phyloP scores from a whole-genome alignment of 805 yeast species.

The Yamadazyma nakazawae region DNA sequence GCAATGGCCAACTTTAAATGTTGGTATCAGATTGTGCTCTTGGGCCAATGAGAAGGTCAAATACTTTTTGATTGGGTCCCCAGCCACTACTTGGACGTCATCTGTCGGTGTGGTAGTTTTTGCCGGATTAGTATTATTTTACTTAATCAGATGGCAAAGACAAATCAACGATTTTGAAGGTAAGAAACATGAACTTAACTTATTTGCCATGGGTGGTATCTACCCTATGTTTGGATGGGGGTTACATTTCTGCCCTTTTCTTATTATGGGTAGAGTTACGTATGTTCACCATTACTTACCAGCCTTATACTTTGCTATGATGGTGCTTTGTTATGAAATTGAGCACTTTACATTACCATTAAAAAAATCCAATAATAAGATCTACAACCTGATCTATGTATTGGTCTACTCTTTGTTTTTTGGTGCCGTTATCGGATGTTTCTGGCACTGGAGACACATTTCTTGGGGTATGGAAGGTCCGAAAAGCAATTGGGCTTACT shows the following conservation, averaged over 20 bases:
- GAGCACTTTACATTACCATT: slow-evolving; percentile 41
- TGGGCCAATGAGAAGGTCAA: slow-evolving; percentile 58
- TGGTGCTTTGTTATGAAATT: slow-evolving; percentile 62
- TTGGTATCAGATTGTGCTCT: slow-evolving; percentile 73
- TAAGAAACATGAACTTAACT: slow-evolving; percentile 42
- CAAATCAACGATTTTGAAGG: slow-evolving; percentile 55
- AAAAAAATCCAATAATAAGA: slow-evolving; percentile 13
- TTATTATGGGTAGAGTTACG: slow-evolving; percentile 92
- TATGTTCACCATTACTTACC: slow-evolving; percentile 97
- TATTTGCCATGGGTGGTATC: slow-evolving; percentile 67
- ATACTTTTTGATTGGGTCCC: slow-evolving; percentile 68
- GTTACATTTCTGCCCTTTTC: slow-evolving; percentile 83
- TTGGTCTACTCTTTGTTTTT: slow-evolving; percentile 27
- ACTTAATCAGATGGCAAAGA: slow-evolving; percentile 63
- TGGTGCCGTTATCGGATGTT: slow-evolving; percentile 32
- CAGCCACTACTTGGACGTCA: slow-evolving; percentile 70
- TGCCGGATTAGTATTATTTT: slow-evolving; percentile 43
- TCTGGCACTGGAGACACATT: slow-evolving; percentile 42
- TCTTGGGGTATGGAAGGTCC: slow-evolving; percentile 46
- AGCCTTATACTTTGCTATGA: slow-evolving; percentile 89
- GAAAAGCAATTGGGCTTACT: slow-evolving; percentile 36
- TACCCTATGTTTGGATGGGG: slow-evolving; percentile 91
- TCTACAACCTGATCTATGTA: slow-evolving; percentile 19
- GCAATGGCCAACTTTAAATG: slow-evolving; percentile 75
- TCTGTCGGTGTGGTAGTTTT: slow-evolving; percentile 56